These are phyloP conservation scores for Zygosaccharomyces kombuchaensis DNA, from an alignment of 805 yeast genomes.

Conservation along the genomic window DNA sequence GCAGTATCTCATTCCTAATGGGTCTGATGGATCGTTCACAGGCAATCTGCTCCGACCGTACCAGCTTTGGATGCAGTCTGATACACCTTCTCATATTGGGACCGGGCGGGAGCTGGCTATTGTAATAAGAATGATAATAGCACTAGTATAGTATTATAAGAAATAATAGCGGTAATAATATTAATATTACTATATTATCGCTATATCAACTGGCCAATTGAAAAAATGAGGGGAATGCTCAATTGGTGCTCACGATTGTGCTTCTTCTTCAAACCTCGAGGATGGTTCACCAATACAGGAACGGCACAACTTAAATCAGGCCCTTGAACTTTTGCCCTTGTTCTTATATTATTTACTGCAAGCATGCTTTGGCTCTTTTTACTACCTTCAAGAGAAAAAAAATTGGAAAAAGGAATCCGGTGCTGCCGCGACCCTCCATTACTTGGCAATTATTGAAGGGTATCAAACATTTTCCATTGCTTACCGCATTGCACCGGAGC, in stretches of 20 bases:
- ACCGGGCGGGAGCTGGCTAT: conserved; percentile 43
- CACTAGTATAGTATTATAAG: no score
- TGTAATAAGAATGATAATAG: not conserved
- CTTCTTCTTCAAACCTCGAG: conserved; percentile 4
- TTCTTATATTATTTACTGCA: not conserved
- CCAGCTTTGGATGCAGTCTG: conserved; percentile 40
- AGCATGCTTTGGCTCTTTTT: not conserved
- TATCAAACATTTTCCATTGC: not conserved
- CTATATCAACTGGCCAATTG: not conserved
- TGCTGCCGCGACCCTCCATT: not conserved
- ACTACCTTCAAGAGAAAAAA: conserved; percentile 1
- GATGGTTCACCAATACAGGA: not conserved
- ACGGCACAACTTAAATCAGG: not conserved
- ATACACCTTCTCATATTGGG: conserved; percentile 40
- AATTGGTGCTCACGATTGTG: not conserved
- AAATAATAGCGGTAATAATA: not conserved
- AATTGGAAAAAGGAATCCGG: not conserved
- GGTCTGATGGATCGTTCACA: conserved; percentile 40
- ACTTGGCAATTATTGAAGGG: not conserved
- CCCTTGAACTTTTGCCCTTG: not conserved
- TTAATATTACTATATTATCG: not conserved
- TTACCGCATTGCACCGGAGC: not conserved
- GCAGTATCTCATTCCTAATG: conserved; percentile 41
- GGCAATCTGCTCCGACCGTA: conserved; percentile 43
- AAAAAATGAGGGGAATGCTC: not conserved